Conservation (phyloP, 257 asterid genomes). For the Fraxinus excelsior region DNA sequence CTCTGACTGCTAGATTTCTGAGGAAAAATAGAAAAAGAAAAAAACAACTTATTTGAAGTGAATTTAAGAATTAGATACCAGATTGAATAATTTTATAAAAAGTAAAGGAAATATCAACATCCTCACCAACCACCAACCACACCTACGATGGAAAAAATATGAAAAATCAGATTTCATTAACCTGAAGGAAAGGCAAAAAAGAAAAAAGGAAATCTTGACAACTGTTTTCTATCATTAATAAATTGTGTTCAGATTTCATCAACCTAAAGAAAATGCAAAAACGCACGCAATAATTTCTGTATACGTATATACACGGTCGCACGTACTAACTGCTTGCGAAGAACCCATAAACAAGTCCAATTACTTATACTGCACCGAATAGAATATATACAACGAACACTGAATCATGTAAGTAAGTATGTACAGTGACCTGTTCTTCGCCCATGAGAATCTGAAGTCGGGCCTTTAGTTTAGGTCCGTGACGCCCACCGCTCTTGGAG, state of each 20-base stretch:
- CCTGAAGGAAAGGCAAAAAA: neutral
- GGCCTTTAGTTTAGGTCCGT: constrained; percentile 81
- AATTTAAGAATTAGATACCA: too few relatives aligned
- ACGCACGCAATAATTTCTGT: neutral
- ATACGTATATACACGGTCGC: neutral
- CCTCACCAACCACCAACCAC: neutral
- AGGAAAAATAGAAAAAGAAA: too few relatives aligned
- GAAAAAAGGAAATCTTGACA: neutral
- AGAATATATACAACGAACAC: neutral
- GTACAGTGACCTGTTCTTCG: constrained; percentile 73
- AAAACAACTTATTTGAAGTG: too few relatives aligned
- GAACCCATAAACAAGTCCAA: neutral
- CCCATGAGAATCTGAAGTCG: constrained; percentile 86
- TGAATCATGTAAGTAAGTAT: constrained; percentile 7
- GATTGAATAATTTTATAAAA: too few relatives aligned
- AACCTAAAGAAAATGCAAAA: neutral
- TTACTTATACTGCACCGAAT: neutral
- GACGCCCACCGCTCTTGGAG: constrained; percentile 91
- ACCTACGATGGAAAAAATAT: neutral
- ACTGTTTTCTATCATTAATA: neutral
- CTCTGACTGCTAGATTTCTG: neutral
- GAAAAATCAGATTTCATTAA: neutral
- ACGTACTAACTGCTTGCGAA: neutral
- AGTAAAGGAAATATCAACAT: too few relatives aligned
- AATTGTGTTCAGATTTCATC: neutral